These are phyloP conservation scores for Monosporascus cannonballus DNA, from an alignment of 2,329 filamentous ascomycete genomes.

Conservation along the genomic window DNA sequence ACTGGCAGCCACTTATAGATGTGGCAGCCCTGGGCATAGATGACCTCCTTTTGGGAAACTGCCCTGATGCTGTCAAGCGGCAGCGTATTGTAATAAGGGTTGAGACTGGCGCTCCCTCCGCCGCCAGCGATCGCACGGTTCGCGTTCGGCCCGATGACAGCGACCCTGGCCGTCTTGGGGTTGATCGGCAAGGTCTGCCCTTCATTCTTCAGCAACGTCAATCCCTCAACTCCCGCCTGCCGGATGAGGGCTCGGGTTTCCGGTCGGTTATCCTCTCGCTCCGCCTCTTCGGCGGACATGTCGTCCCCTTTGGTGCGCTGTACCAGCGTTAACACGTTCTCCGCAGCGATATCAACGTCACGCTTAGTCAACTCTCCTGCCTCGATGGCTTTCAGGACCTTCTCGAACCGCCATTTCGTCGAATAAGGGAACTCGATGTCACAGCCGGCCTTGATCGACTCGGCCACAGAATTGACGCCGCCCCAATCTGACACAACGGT, in stretches of 20 bases:
- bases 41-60: slow-evolving; percentile 47
- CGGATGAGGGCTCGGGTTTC: slow-evolving; percentile 56
- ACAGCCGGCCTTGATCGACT: slow-evolving; percentile 49
- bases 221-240: slow-evolving; percentile 53
- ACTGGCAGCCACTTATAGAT: slow-evolving; percentile 61
- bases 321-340: slow-evolving; percentile 54
- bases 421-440: slow-evolving; percentile 55
- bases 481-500: slow-evolving; percentile 56
- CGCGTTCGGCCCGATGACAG: slow-evolving; percentile 62
- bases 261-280: slow-evolving; percentile 49
- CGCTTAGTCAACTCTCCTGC: slow-evolving; percentile 40
- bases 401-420: slow-evolving; percentile 49
- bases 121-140: slow-evolving; percentile 62
- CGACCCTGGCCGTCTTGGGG: slow-evolving; percentile 49
- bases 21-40: slow-evolving; percentile 56
- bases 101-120: slow-evolving; percentile 61
- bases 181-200: slow-evolving; percentile 52
- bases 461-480: slow-evolving; percentile 49
- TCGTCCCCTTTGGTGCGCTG: slow-evolving; percentile 57
- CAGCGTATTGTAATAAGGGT: slow-evolving; percentile 62
- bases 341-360: slow-evolving; percentile 51
- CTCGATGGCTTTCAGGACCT: slow-evolving; percentile 47
- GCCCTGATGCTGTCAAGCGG: slow-evolving; percentile 57
- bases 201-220: slow-evolving; percentile 61
- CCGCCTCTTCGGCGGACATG: slow-evolving; percentile 48